Evolutionary conservation across 805 yeast species (phyloP).

Genomic region (Priceomyces melissophilus): DNA sequence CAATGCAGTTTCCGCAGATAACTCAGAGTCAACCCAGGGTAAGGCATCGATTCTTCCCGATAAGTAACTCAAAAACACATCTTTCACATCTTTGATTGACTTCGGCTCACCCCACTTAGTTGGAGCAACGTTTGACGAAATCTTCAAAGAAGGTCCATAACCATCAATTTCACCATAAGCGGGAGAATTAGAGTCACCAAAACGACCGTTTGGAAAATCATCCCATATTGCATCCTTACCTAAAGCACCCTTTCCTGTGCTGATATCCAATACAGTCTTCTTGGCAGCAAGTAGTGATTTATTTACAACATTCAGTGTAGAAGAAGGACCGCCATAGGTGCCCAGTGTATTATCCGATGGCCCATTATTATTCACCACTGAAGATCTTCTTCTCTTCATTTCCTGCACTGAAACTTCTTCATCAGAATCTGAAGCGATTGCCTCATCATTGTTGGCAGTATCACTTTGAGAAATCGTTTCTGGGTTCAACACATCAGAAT

Average conservation of each 20-base stretch:
- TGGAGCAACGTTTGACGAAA: constrained; percentile 58
- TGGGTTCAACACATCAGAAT: constrained; percentile 48
- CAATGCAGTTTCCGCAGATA: constrained; percentile 84
- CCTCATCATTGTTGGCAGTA: constrained; percentile 25
- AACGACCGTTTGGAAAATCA: constrained; percentile 93
- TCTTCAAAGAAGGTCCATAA: constrained; percentile 87
- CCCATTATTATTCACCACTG: constrained; percentile 41
- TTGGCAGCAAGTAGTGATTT: constrained; percentile 32
- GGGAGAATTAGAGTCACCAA: constrained; percentile 92
- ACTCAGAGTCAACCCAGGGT: constrained; percentile 90
- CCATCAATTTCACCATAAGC: constrained; percentile 99
- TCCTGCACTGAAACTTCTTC: constrained; percentile 14
- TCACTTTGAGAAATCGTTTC: constrained; percentile 39
- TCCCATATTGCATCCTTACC: constrained; percentile 96
- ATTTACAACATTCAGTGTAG: constrained; percentile 20
- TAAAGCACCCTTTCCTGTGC: constrained; percentile 77
- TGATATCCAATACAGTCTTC: constrained; percentile 67
- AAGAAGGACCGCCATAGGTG: constrained; percentile 7
- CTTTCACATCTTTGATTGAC: constrained; percentile 54
- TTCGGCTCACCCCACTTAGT: constrained; percentile 81
- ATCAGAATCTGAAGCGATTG: constrained; percentile 39
- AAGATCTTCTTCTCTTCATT: constrained; percentile 30
- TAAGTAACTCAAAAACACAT: constrained; percentile 67
- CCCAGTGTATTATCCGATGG: constrained; percentile 17
- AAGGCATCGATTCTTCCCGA: constrained; percentile 70